Conservation (phyloP, 345 rosid genomes). For the Rhodamnia argentea region DNA sequence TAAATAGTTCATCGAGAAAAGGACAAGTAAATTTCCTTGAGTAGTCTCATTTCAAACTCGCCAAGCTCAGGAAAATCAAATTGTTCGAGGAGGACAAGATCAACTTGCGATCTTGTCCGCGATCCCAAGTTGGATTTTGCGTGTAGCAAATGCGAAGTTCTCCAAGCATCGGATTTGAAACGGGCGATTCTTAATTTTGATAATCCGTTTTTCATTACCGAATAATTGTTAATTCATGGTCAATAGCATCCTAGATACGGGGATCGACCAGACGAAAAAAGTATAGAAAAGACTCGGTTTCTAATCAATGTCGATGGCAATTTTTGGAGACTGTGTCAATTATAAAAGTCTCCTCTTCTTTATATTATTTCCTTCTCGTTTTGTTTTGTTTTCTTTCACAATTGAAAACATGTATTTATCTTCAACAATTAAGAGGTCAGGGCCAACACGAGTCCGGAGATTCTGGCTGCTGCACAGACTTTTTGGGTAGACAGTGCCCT, state of each 20-base stretch:
- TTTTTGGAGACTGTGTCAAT: not conserved
- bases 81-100: not conserved
- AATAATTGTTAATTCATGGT: not conserved
- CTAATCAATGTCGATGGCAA: not conserved
- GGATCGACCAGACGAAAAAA: not conserved
- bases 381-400: not conserved
- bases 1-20: not conserved
- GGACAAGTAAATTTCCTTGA: not conserved
- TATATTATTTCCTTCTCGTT: not conserved
- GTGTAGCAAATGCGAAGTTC: not conserved
- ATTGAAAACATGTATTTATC: not conserved
- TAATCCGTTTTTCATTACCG: not conserved
- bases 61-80: not conserved
- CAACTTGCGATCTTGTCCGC: not conserved
- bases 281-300: not conserved
- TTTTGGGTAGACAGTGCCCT: not conserved
- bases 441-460: not conserved
- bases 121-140: not conserved
- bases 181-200: not conserved
- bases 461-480: not conserved
- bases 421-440: not conserved
- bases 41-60: not conserved
- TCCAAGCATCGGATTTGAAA: accelerated
- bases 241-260: not conserved
- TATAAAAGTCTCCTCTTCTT: not conserved